Percentiles rank a stretch among this genome's conserved stretches.
phyloP scores from a whole-genome alignment of 352 stramenopile genomes.

The Blastocystis sp. region DNA sequence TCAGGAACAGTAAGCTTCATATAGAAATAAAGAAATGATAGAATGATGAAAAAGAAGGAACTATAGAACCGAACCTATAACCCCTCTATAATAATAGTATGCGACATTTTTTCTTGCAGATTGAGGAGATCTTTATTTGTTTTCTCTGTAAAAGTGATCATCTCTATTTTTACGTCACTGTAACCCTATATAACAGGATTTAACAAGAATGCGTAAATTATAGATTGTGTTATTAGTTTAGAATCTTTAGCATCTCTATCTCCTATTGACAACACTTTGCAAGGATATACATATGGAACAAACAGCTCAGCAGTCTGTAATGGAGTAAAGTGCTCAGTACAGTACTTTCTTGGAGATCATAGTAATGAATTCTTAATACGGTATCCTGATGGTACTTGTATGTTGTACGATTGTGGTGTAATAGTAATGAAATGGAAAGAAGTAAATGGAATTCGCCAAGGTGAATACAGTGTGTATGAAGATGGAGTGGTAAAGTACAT shows the following conservation, averaged over 20 bases:
- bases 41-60: background rate
- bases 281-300: background rate
- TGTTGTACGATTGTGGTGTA: background rate
- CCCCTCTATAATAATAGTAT: no score
- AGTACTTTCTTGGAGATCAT: background rate
- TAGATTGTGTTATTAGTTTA: no score
- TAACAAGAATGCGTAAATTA: background rate
- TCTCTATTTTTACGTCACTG: background rate
- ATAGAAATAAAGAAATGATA: background rate
- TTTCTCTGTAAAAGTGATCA: background rate
- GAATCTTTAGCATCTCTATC: no score
- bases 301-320: background rate
- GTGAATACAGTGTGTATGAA: background rate
- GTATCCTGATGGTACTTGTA: background rate
- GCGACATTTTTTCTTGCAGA: no score
- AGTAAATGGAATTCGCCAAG: background rate
- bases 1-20: constrained; percentile 53
- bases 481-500: background rate
- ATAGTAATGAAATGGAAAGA: background rate
- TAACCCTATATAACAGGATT: background rate
- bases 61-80: no score
- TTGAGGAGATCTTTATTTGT: background rate
- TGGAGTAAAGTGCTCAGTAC: background rate
- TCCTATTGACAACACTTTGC: no score
- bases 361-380: background rate